Percentiles rank a stretch among this genome's conserved stretches.
Evolutionary conservation across 768 basidiomycete species (phyloP).

Genomic region (Rhizopogon vesiculosus): DNA sequence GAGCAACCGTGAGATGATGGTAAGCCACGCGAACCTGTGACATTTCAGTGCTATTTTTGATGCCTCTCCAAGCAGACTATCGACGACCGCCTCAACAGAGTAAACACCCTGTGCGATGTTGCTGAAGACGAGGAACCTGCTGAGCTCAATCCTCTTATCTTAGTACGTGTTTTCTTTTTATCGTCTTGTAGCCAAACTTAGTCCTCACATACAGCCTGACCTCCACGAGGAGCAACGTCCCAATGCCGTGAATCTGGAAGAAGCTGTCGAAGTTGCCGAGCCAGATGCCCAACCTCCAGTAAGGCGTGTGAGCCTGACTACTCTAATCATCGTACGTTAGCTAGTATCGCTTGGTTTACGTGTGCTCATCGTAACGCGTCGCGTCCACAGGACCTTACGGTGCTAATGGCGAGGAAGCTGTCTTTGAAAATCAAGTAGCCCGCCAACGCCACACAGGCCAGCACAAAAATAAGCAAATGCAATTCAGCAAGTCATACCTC

Average conservation of each 20-base stretch:
- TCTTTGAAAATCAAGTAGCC: neutral
- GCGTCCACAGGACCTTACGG: slow-evolving; percentile 19
- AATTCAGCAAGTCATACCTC: no score
- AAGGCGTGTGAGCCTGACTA: slow-evolving; percentile 13
- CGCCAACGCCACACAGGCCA: neutral
- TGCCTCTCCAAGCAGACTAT: slow-evolving; percentile 8
- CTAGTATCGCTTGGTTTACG: neutral
- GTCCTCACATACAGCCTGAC: neutral
- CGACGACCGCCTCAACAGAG: neutral
- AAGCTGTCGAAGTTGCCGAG: slow-evolving; percentile 5
- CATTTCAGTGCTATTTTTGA: slow-evolving; percentile 4
- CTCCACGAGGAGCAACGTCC: slow-evolving; percentile 9
- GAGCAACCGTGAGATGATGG: slow-evolving; percentile 20
- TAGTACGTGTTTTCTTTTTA: neutral
- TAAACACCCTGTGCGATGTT: neutral
- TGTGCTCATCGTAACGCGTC: neutral
- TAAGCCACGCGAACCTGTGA: slow-evolving; percentile 4
- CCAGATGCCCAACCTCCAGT: slow-evolving; percentile 3
- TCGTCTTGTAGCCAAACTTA: neutral
- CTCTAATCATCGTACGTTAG: slow-evolving; percentile 19
- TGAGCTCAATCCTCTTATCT: neutral
- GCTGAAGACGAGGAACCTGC: neutral
- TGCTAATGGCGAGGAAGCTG: slow-evolving; percentile 5
- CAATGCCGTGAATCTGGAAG: neutral
- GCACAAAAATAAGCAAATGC: no score